Evolutionary conservation across 805 yeast species (phyloP).

Genomic region (Metschnikowia cubensis): DNA sequence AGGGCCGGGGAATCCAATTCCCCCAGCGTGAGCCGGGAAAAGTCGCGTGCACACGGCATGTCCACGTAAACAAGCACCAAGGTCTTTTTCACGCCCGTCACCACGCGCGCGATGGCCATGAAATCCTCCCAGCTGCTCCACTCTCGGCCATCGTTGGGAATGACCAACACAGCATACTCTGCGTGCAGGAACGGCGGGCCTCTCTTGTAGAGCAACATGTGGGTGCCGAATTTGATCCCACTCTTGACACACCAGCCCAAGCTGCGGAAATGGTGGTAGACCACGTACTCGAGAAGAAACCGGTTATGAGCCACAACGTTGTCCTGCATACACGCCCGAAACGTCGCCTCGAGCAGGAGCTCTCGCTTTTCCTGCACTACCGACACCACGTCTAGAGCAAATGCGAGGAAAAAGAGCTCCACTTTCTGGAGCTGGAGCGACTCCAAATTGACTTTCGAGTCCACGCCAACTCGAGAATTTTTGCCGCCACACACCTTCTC

Average conservation of each 20-base stretch:
- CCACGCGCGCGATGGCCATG: constrained; percentile 70
- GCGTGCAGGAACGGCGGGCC: constrained; percentile 98
- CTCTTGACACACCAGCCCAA: constrained; percentile 92
- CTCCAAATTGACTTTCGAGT: constrained; percentile 27
- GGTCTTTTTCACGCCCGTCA: constrained; percentile 81
- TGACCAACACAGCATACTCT: constrained; percentile 64
- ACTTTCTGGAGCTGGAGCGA: constrained; percentile 67
- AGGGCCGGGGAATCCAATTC: constrained; percentile 15
- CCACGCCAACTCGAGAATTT: too few species aligned
- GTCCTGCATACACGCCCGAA: constrained; percentile 23
- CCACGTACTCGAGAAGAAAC: constrained; percentile 59
- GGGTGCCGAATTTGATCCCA: constrained; percentile 92
- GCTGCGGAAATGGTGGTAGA: constrained; percentile 82
- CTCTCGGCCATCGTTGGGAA: constrained; percentile 33
- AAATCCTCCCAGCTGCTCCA: constrained; percentile 53
- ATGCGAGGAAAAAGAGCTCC: constrained; percentile 68
- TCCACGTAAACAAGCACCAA: constrained; percentile 67
- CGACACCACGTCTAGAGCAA: constrained; percentile 50
- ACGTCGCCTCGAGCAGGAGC: constrained; percentile 20
- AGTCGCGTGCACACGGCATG: constrained; percentile 39
- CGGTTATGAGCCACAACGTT: constrained; percentile 9
- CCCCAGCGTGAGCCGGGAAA: constrained; percentile 11
- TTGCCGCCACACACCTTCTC: neutral
- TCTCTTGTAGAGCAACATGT: constrained; percentile 71
- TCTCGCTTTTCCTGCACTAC: constrained; percentile 19